Base-by-base conservation (phyloP, 2,329 filamentous ascomycete genomes). In the Xylariaceae sp. region DNA sequence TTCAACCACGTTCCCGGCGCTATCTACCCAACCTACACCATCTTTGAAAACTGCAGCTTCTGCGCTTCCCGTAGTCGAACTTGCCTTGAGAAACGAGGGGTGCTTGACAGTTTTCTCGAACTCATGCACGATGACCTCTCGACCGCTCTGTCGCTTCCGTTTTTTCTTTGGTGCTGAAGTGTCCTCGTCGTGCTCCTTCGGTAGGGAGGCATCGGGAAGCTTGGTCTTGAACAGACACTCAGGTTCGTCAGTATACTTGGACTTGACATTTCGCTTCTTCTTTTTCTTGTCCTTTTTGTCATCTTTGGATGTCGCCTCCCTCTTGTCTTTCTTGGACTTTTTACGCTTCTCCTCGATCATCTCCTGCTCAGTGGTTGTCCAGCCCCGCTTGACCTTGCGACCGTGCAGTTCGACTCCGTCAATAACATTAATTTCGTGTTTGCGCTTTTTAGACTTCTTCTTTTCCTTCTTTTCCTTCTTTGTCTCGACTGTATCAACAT, bases 171-270 rank as follows among this genome's bases (percentile, higher is more conserved):
- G 77, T n/a, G 74, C 70, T 11, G 73, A 68, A 16, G 70, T 70
- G 6, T 77, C 73, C 24, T 76, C 73, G 1, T 69, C 63, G 10
- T 73, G 58, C 47, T 64, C 72, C 57, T 78, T 77, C 70, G 49
- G 75, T 75, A 6, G 76, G 68, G 0, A 32, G 20, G 58, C 67
- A 65, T 81, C 82, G 3, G 86, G 84, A 26, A 97, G 69, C 50
- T 85, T 85, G 2, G 90, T 89, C 73, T 92, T 93, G 75, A 97
- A 91, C 13, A 96, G 76, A 62, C 92, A 88, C 72, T 97, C 92
- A 20, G 87, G 81, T 53, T 84, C 83, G 35, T 91, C 88, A 1
- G 88, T 92, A 72, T 91, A 94, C 70, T 92, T 91, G 5, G 90
- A 92, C 65, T 85, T 86, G 58, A 79, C 72, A 60, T 81, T 77